phyloP scores from a whole-genome alignment of 2,329 filamentous ascomycete species.

The Biscogniauxia marginata region DNA sequence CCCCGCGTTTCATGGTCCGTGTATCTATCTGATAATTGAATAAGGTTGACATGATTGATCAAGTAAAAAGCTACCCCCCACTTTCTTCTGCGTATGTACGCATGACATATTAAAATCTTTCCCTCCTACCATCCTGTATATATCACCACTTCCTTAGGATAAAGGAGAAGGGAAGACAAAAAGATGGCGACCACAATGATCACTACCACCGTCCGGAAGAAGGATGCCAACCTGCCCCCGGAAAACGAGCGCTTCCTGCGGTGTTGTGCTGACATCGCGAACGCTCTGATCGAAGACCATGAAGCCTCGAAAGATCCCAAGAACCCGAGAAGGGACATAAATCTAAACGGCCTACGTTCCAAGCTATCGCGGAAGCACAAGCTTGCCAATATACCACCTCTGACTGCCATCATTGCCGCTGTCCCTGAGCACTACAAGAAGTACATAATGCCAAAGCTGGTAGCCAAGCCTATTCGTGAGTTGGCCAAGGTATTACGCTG shows the following conservation, averaged over 20 bases:
- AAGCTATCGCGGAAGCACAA: constrained; percentile 92
- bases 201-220: constrained; percentile 68
- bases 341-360: constrained; percentile 83
- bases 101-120: no score
- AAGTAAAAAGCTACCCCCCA: neutral
- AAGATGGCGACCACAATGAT: constrained; percentile 56
- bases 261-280: constrained; percentile 94
- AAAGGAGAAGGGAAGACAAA: neutral
- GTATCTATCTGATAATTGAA: neutral
- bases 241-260: constrained; percentile 94
- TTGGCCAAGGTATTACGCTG: neutral
- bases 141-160: neutral
- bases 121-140: neutral
- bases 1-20: neutral
- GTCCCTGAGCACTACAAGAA: constrained; percentile 99
- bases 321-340: constrained; percentile 79
- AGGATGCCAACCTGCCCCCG: constrained; percentile 70
- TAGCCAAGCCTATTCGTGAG: constrained; percentile 86
- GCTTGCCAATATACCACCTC: constrained; percentile 79
- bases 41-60: neutral
- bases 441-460: constrained; percentile 92
- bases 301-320: constrained; percentile 74
- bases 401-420: constrained; percentile 96
- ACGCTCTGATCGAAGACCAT: constrained; percentile 89
- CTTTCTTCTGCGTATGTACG: no score